phyloP scores from a whole-genome alignment of 495 filamentous ascomycete genomes.

The Pyronema domesticum region DNA sequence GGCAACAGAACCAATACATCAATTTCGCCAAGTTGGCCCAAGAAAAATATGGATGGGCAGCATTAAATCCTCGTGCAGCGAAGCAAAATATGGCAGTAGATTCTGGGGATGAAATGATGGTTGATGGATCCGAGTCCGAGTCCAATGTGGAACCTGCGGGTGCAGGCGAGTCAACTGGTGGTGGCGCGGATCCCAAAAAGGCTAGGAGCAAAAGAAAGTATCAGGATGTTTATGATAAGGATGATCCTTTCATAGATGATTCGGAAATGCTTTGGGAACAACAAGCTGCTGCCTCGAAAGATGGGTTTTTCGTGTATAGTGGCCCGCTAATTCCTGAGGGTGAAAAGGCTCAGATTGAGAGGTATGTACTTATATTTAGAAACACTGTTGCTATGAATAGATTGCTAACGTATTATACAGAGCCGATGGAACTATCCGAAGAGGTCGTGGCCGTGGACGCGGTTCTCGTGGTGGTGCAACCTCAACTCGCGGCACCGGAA shows the following conservation, averaged over 20 bases:
- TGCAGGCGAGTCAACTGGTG: conserved; percentile 37
- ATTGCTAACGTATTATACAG: conserved; percentile 31
- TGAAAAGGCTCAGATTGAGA: conserved; percentile 68
- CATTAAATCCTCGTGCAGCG: conserved; percentile 74
- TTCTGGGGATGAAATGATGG: conserved; percentile 56
- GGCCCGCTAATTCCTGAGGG: conserved; percentile 72
- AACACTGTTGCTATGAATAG: background rate
- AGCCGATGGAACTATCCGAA: conserved; percentile 57
- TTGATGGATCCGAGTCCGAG: conserved; percentile 42
- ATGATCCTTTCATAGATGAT: conserved; percentile 95
- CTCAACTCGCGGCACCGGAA: conserved; percentile 54
- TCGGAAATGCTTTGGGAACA: conserved; percentile 92
- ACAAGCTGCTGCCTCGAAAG: conserved; percentile 78
- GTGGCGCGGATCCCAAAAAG: conserved; percentile 41
- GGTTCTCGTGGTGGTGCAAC: conserved; percentile 51
- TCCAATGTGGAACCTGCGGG: conserved; percentile 63
- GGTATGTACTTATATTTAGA: conserved; percentile 29
- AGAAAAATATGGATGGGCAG: conserved; percentile 84
- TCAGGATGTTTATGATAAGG: conserved; percentile 88
- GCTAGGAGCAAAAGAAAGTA: conserved; percentile 54
- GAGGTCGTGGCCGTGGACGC: conserved; percentile 37
- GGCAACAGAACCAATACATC: conserved; percentile 69
- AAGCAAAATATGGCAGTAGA: conserved; percentile 44
- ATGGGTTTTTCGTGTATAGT: conserved; percentile 80
- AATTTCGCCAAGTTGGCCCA: conserved; percentile 91